phyloP scores from a whole-genome alignment of 2,329 filamentous ascomycete species.

The Cercospora berteroae region DNA sequence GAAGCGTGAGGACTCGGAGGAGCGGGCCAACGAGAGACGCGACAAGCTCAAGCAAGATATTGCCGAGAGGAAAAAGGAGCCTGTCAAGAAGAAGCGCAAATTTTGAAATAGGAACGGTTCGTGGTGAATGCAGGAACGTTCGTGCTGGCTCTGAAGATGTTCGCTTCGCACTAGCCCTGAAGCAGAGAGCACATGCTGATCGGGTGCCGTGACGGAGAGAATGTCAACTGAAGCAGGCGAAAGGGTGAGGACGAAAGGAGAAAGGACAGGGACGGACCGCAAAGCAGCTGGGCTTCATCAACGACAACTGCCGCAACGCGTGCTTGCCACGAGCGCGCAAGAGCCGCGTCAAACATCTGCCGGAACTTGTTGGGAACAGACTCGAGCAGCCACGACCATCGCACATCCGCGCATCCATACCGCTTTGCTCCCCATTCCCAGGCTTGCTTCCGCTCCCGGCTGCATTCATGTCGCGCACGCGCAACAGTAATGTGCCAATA shows the following conservation, averaged over 20 bases:
- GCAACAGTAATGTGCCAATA: conserved; percentile 35
- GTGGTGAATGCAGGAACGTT: not conserved
- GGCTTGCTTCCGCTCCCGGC: not conserved
- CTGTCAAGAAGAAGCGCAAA: conserved; percentile 57
- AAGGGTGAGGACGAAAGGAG: not conserved
- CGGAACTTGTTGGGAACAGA: not conserved
- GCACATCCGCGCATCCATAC: not conserved
- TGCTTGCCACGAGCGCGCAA: conserved; percentile 7
- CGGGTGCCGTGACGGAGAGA: not conserved
- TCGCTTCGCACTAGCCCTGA: not conserved
- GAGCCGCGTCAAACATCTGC: not conserved
- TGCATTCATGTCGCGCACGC: conserved; percentile 13
- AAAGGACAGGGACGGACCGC: not conserved
- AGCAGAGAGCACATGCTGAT: not conserved
- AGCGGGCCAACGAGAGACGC: conserved; percentile 56
- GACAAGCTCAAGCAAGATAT: conserved; percentile 56
- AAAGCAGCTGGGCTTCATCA: not conserved
- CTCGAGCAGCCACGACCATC: conserved; percentile 8
- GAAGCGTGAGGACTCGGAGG: conserved; percentile 46
- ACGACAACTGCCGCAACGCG: not conserved
- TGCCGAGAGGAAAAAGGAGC: conserved; percentile 51
- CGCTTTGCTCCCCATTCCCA: not conserved
- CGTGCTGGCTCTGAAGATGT: not conserved
- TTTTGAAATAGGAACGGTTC: conserved; percentile 43
- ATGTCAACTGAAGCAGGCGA: not conserved